Base-by-base conservation (phyloP, 257 asterid species). In the Lavandula angustifolia region DNA sequence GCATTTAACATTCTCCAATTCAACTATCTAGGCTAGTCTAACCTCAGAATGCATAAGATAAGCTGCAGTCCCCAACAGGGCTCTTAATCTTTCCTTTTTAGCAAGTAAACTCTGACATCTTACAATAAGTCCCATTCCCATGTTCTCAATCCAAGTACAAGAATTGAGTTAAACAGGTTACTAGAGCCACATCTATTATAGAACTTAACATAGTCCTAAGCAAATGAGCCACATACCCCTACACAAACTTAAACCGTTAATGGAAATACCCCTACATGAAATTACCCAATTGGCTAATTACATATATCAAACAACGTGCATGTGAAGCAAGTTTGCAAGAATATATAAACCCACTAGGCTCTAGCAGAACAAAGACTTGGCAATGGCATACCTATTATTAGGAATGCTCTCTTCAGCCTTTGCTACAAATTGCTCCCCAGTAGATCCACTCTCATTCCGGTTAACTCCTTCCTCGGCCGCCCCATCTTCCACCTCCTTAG, bases 381-480 rank as follows among this genome's bases (percentile, higher is more conserved):
- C 27, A 61, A 65, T 41, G 42, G 55, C 78, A 41, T 78, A 82
- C 96, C 86, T 78, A 10, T 62, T 69, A 62, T 82, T 76, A 10
- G 53, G 72, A 62, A 3, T 71, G 69, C 57, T 60, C 54, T 41
- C 69, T 48, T 51, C 18, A 7, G 71, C 18, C 54, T 70, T 78
- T 38, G 63, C 50, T 57, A 57, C 79, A 54, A 50, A 59, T 68
- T 77, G 75, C 61, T 54, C 70, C 47, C 8, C 70, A 56, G 49
- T 63, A 22, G 59, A 75, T 70, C 32, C 79, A 53, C 3, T 60
- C 38, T 27, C 75, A 58, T 41, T 77, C 48, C 43, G 78, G 52
- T 69, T 71, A 60, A 54, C 41, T 42, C 51, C 73, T 67, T 67
- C 80, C 69, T 76, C 72, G 64, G 65, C 64, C 65, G 51, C 62